These are phyloP conservation scores for Microcos paniculata DNA, from an alignment of 345 rosid genomes.

Conservation along the genomic window DNA sequence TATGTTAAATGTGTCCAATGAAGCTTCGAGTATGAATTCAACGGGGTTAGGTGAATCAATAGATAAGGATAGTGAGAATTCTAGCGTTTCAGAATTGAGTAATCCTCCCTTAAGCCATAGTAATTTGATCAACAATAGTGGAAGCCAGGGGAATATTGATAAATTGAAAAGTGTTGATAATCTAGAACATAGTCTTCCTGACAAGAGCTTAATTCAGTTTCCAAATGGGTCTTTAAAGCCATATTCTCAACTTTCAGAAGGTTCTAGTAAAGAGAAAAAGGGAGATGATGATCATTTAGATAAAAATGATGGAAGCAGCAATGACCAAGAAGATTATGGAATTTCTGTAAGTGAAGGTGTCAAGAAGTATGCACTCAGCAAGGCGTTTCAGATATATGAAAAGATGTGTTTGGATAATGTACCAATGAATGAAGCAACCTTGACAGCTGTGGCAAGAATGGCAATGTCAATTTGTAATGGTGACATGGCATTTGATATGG, in stretches of 20 bases:
- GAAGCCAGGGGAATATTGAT: constrained; percentile 9
- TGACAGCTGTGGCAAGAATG: constrained; percentile 69
- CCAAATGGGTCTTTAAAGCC: constrained; percentile 16
- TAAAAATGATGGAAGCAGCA: constrained; percentile 4
- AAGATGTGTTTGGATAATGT: constrained; percentile 45
- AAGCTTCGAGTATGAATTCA: constrained; percentile 12
- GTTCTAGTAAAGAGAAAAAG: not conserved
- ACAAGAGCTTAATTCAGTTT: constrained; percentile 14
- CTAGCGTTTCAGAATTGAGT: constrained; percentile 6
- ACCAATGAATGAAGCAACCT: constrained; percentile 56
- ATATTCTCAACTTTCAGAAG: constrained; percentile 16
- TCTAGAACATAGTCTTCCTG: constrained; percentile 10
- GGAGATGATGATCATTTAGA: constrained; percentile 4
- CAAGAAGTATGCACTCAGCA: constrained; percentile 50
- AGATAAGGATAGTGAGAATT: constrained; percentile 2
- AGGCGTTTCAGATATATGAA: constrained; percentile 58
- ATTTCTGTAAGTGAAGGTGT: constrained; percentile 44
- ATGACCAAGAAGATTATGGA: constrained; percentile 15
- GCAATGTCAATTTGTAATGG: constrained; percentile 60
- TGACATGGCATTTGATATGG: constrained; percentile 68
- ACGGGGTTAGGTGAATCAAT: constrained; percentile 8
- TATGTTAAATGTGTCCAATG: constrained; percentile 19
- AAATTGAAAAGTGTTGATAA: constrained; percentile 11
- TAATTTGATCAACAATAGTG: not conserved
- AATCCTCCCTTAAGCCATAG: constrained; percentile 4